phyloP scores from a whole-genome alignment of 148 eudicot genomes.

The Amaranthus hypochondriacus region DNA sequence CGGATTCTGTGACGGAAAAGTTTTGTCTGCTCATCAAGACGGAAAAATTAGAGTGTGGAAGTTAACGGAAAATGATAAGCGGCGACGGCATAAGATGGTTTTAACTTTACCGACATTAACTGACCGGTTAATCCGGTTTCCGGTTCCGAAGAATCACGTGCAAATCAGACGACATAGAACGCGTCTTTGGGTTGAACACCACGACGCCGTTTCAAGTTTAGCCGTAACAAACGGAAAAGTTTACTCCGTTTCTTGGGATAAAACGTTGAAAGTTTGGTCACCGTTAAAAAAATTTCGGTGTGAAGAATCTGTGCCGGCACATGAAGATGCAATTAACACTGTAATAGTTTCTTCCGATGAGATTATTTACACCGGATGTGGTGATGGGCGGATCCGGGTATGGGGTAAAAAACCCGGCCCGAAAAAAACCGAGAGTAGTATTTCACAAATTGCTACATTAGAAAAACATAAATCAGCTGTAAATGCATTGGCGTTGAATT shows the following conservation, averaged over 20 bases:
- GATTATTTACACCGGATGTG: conserved; percentile 55
- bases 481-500: conserved; percentile 53
- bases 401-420: conserved; percentile 30
- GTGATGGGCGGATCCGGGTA: conserved; percentile 49
- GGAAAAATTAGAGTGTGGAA: conserved; percentile 68
- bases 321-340: conserved; percentile 71
- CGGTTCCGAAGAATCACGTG: conserved; percentile 63
- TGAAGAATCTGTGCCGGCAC: conserved; percentile 45
- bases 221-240: conserved; percentile 17
- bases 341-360: conserved; percentile 46
- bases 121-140: conserved; percentile 42
- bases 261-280: conserved; percentile 54
- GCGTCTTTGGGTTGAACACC: conserved; percentile 66
- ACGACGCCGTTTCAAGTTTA: conserved; percentile 79
- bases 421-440: background rate
- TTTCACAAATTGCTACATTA: conserved; percentile 41
- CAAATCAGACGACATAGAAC: conserved; percentile 57
- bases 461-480: conserved; percentile 68
- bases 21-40: conserved; percentile 73
- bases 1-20: conserved; percentile 31
- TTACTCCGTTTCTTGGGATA: conserved; percentile 84
- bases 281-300: conserved; percentile 27
- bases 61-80: conserved; percentile 4
- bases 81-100: conserved; percentile 33
- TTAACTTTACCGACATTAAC: conserved; percentile 52